Percentiles rank a stretch among this genome's conserved stretches.
These are phyloP conservation scores for Debaryomyces psychrophilus DNA, from an alignment of 1,139 yeast species.

Conservation along the genomic window DNA sequence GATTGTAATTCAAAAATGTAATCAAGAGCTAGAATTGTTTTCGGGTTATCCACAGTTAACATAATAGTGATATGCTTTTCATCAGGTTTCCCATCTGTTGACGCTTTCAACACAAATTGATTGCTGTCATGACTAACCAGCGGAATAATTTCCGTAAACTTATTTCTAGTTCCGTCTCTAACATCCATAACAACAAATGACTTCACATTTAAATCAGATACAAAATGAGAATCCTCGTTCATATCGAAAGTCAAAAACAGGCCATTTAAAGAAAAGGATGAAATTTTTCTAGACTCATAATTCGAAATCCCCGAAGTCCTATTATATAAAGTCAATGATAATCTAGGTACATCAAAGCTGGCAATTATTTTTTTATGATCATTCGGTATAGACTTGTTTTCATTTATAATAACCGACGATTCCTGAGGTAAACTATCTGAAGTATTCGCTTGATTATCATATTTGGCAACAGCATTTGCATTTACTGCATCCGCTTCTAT, in stretches of 20 bases:
- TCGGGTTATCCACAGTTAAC: conserved; percentile 79
- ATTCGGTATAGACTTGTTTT: conserved; percentile 18
- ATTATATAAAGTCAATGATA: conserved; percentile 68
- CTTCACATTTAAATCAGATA: conserved; percentile 63
- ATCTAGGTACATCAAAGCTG: conserved; percentile 59
- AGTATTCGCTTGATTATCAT: conserved; percentile 1
- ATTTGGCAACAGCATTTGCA: conserved; percentile 50
- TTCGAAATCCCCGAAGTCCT: conserved; percentile 47
- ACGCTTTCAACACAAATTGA: conserved; percentile 67
- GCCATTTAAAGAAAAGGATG: conserved; percentile 66
- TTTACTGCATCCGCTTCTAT: conserved; percentile 66
- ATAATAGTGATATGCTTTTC: conserved; percentile 52
- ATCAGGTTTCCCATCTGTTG: conserved; percentile 45
- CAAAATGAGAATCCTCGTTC: conserved; percentile 58
- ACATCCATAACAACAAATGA: conserved; percentile 82
- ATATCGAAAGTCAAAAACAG: conserved; percentile 54
- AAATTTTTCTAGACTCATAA: conserved; percentile 51
- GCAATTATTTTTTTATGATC: conserved; percentile 50
- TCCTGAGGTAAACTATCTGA: background rate
- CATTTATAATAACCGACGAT: background rate
- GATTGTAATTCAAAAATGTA: conserved; percentile 76
- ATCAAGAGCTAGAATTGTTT: conserved; percentile 80
- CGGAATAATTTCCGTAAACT: conserved; percentile 82
- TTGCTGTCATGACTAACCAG: conserved; percentile 60
- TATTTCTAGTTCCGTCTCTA: conserved; percentile 61